Conservation (phyloP, 768 basidiomycete species). For the Hericium alpestre region DNA sequence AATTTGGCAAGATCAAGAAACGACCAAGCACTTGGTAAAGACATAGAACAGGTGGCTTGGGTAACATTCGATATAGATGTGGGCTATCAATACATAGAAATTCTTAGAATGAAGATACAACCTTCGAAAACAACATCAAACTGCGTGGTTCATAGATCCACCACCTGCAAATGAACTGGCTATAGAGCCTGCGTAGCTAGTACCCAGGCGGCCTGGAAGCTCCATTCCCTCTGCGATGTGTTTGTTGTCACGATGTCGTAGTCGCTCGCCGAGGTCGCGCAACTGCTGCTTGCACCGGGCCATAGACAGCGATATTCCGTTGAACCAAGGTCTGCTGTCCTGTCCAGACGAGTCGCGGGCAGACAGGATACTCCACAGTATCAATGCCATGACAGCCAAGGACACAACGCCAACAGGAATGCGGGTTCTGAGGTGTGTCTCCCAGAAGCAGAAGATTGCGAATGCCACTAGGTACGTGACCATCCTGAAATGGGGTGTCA, state of each 20-base stretch:
- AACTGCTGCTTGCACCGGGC: not conserved
- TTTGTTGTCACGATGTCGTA: not conserved
- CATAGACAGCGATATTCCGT: not conserved
- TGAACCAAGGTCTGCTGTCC: not conserved
- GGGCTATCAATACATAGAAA: not conserved
- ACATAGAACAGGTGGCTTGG: not conserved
- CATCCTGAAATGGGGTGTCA: not conserved
- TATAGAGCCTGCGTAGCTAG: not conserved
- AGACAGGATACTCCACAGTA: not conserved
- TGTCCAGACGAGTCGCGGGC: not conserved
- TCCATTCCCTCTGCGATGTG: not conserved
- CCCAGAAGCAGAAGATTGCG: conserved; percentile 3
- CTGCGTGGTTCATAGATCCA: not conserved
- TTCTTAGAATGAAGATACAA: not conserved
- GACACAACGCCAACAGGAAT: not conserved
- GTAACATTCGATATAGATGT: not conserved
- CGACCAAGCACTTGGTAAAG: no score
- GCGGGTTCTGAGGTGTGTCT: conserved; percentile 2
- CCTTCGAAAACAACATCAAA: not conserved
- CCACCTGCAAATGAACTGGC: not conserved
- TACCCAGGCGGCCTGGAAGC: not conserved
- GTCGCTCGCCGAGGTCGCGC: not conserved
- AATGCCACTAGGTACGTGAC: conserved; percentile 6
- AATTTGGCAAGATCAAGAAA: not conserved
- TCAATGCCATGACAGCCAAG: not conserved